Conservation (phyloP, 805 yeast genomes). For the Saturnispora sanitii region DNA sequence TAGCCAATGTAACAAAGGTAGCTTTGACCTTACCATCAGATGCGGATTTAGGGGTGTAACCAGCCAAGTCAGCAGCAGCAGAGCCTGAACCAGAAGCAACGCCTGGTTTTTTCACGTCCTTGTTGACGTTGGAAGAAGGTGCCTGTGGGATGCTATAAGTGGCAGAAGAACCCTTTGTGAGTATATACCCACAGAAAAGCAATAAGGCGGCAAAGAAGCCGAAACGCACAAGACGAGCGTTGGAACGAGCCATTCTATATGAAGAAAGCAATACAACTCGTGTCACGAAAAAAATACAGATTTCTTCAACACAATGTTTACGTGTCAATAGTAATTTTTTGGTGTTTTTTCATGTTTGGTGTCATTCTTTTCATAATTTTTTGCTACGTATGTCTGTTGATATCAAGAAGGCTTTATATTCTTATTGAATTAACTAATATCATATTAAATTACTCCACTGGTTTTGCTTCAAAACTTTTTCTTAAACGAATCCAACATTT, state of each 20-base stretch:
- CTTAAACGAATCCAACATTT: neutral
- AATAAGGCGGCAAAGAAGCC: constrained; percentile 38
- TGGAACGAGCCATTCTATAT: constrained; percentile 33
- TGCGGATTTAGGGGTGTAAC: constrained; percentile 4
- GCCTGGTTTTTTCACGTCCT: neutral
- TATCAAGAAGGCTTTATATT: no score
- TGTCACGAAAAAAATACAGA: neutral
- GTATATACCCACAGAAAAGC: constrained; percentile 37
- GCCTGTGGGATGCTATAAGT: constrained; percentile 16
- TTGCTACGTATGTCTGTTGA: no score
- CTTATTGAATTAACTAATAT: no score
- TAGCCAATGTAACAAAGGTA: constrained; percentile 70
- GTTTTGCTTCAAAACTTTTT: neutral
- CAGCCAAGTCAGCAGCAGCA: constrained; percentile 9
- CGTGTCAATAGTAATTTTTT: no score
- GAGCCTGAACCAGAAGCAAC: constrained; percentile 1
- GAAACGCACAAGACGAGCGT: constrained; percentile 39
- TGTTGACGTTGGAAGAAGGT: neutral
- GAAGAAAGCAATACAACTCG: neutral
- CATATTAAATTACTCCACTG: no score
- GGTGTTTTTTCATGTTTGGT: no score
- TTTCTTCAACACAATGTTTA: no score
- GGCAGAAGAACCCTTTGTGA: constrained; percentile 36
- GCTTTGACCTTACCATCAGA: constrained; percentile 47
- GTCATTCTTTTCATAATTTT: no score